A percentile compares a stretch with the other conserved stretches of the same genome.
Evolutionary conservation across 768 basidiomycete genomes (phyloP).

Genomic region (Leucocoprinus birnbaumii): DNA sequence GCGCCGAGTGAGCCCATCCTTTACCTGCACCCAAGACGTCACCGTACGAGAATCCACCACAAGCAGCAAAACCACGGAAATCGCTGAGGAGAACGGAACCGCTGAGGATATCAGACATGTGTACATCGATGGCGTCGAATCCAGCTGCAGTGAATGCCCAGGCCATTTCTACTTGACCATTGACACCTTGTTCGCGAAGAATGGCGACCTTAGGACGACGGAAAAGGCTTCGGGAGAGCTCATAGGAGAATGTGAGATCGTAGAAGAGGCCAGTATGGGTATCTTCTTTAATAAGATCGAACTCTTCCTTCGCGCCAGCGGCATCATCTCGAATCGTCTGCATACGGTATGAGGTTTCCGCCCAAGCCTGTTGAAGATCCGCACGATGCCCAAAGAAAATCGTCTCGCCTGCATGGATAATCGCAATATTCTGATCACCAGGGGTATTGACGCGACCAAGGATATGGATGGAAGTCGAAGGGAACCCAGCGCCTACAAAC

Average conservation of each 20-base stretch:
- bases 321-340: conserved; percentile 87
- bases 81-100: conserved; percentile 56
- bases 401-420: conserved; percentile 45
- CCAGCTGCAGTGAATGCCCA: conserved; percentile 95
- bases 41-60: conserved; percentile 98
- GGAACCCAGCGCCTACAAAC: conserved; percentile 76
- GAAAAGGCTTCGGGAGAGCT: conserved; percentile 35
- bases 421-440: conserved; percentile 57
- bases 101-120: conserved; percentile 94
- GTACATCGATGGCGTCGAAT: conserved; percentile 93
- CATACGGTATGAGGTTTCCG: conserved; percentile 93
- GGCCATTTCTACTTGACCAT: conserved; percentile 98
- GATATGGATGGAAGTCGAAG: conserved; percentile 68
- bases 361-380: conserved; percentile 82
- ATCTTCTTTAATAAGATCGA: conserved; percentile 63
- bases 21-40: conserved; percentile 97
- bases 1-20: conserved; percentile 97
- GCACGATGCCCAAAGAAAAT: conserved; percentile 69
- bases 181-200: conserved; percentile 96
- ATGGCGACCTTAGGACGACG: conserved; percentile 87
- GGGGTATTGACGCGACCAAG: conserved; percentile 65
- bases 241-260: conserved; percentile 59
- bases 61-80: conserved; percentile 91
- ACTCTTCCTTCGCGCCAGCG: conserved; percentile 77
- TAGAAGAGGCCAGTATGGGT: conserved; percentile 65